Evolutionary conservation across 192 early-diverging fungal species (phyloP).

Genomic region (Backusella psychrophila): DNA sequence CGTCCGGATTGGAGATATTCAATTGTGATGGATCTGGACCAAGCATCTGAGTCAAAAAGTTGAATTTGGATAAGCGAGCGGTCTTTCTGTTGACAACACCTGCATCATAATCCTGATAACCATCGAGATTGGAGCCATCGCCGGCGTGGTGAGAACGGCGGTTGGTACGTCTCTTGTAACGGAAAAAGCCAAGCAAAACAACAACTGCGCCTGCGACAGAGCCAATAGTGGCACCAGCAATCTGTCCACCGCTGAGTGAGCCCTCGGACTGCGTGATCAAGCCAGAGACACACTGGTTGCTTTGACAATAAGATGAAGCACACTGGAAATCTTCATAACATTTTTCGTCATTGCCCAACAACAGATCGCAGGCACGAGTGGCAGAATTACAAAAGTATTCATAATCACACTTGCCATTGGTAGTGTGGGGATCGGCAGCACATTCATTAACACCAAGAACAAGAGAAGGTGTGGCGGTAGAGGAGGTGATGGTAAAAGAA

Average conservation of each 20-base stretch:
- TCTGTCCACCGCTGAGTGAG: conserved; percentile 11
- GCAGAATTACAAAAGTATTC: conserved; percentile 20
- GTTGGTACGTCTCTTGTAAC: background rate
- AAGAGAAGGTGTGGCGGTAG: conserved; percentile 18
- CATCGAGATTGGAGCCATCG: background rate
- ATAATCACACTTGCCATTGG: conserved; percentile 13
- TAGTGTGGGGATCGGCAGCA: background rate
- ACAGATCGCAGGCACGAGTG: background rate
- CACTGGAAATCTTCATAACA: conserved; percentile 27
- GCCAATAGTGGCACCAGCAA: conserved; percentile 19
- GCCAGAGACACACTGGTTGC: conserved; percentile 1
- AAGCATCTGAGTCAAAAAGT: conserved; percentile 11
- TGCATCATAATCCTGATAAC: background rate
- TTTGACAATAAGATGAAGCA: conserved; percentile 3
- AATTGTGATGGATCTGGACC: background rate
- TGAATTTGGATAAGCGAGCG: conserved; percentile 16
- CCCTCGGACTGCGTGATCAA: too few species aligned
- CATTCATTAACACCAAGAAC: conserved; percentile 15
- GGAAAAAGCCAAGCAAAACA: background rate
- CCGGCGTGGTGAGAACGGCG: conserved; percentile 2
- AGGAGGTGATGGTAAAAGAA: conserved; percentile 18
- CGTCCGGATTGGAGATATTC: background rate
- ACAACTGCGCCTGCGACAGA: conserved; percentile 10
- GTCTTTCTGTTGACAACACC: background rate
- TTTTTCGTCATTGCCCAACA: background rate